Base-by-base conservation (phyloP, 257 asterid species). In the Solanum microdontum region DNA sequence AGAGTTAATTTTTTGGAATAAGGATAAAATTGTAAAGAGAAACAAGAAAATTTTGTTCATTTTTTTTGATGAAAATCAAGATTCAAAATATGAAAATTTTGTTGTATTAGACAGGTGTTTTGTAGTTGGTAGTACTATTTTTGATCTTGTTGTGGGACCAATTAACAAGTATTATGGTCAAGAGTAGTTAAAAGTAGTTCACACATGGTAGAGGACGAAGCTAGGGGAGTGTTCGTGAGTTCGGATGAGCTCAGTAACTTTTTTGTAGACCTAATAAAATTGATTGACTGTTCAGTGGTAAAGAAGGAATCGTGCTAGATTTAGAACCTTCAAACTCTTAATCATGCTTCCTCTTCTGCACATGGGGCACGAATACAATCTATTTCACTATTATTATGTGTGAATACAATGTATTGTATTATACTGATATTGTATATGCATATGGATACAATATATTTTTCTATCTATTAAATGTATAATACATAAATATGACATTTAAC, bases 341-440 rank as follows among this genome's bases (percentile, higher is more conserved):
- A 51, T 51, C 1, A 0, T 6, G 2, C 4, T 55, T 55, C 9
- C n/a, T 0, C 9, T 7, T 55, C 8, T 14, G 0, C 3, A 14
- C 8, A 15, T 14, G 4, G n/a, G 64, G 9, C 64, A 17, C 23
- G 2, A 55, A 55, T 55, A 55, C 66, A 55, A 55, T 55, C 0
- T 55, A 55, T 55, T 55, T 19, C 24, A 55, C 24, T 19, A 51
- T 15, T 48, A 48, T 48, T 48, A 48, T 14, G 60, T 14, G 60
- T 15, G 8, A 5, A 48, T 48, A 15, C 51, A 48, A 0, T 48
- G 23, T 48, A 48, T 48, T 48, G 0, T 48, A 48, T 5, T 48
- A 48, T 15, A 48, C 0, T 0, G 23, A 48, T 48, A 48, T 6
- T 48, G 60, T 48, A 15, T 5, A 48, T 5, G 23, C 60, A 14